These are phyloP conservation scores for Chytridium lagenaria DNA, from an alignment of 371 early-diverging fungal genomes.

Conservation along the genomic window DNA sequence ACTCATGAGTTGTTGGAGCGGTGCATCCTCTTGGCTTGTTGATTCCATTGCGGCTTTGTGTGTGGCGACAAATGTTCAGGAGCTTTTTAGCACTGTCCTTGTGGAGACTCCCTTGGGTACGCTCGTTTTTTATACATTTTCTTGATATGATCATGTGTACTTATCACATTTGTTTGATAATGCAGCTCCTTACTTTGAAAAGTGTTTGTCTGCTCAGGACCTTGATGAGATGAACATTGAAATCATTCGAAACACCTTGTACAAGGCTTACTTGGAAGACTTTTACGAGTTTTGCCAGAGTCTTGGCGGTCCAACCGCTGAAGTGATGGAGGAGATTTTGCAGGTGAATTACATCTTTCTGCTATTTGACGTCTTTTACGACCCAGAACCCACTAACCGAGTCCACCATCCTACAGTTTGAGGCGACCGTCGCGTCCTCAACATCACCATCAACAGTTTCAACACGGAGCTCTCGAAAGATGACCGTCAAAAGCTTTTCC, in stretches of 20 bases:
- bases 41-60: conserved; percentile 97
- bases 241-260: conserved; percentile 97
- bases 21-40: conserved; percentile 96
- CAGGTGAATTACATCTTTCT: conserved; percentile 63
- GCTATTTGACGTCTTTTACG: no score
- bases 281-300: conserved; percentile 87
- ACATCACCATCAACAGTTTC: conserved; percentile 98
- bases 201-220: conserved; percentile 95
- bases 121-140: no score
- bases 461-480: conserved; percentile 96
- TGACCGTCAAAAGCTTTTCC: conserved; percentile 93
- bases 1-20: conserved; percentile 94
- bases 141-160: conserved; percentile 53
- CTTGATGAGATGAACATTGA: conserved; percentile 98
- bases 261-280: conserved; percentile 98
- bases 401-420: conserved; percentile 70
- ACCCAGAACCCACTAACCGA: no score
- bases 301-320: conserved; percentile 88
- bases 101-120: conserved; percentile 98
- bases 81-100: conserved; percentile 94
- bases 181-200: conserved; percentile 93
- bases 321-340: conserved; percentile 92
- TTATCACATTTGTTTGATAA: background rate
- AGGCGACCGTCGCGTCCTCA: conserved; percentile 96
- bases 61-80: conserved; percentile 94